Evolutionary conservation across 2,329 filamentous ascomycete genomes (phyloP).

Genomic region (Colletotrichum endophyticum): DNA sequence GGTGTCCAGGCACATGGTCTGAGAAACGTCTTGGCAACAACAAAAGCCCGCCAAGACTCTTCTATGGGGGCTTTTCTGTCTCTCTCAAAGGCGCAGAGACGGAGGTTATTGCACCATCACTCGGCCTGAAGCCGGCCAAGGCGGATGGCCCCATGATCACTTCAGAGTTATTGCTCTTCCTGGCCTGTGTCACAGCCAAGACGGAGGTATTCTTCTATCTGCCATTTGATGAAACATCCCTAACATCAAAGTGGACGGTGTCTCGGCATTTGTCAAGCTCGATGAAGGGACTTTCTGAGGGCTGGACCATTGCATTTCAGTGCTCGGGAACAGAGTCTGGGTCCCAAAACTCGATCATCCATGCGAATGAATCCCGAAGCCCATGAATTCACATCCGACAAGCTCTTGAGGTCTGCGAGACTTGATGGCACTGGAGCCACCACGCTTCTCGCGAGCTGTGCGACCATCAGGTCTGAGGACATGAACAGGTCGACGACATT

Average conservation of each 20-base stretch:
- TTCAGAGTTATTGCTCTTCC: background rate
- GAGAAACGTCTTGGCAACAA: background rate
- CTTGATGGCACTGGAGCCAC: background rate
- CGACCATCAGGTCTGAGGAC: background rate
- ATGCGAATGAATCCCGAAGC: background rate
- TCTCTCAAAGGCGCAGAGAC: background rate
- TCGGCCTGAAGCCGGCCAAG: background rate
- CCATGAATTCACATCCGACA: background rate
- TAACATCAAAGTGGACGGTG: background rate
- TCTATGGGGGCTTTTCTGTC: background rate
- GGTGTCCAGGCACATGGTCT: background rate
- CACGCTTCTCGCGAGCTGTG: background rate
- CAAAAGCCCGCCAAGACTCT: background rate
- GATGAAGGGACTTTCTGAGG: background rate
- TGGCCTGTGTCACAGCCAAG: background rate
- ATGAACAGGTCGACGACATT: background rate
- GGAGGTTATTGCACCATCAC: background rate
- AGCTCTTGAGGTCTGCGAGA: background rate
- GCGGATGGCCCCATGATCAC: background rate
- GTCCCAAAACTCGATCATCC: background rate
- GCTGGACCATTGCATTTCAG: background rate
- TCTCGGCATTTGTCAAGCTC: background rate
- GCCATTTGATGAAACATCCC: background rate
- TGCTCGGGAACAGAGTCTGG: background rate
- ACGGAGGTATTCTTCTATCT: background rate